Percentiles rank a stretch among this genome's conserved stretches.
Conservation (phyloP, 805 yeast genomes). For the Tetrapisispora arboricola region DNA sequence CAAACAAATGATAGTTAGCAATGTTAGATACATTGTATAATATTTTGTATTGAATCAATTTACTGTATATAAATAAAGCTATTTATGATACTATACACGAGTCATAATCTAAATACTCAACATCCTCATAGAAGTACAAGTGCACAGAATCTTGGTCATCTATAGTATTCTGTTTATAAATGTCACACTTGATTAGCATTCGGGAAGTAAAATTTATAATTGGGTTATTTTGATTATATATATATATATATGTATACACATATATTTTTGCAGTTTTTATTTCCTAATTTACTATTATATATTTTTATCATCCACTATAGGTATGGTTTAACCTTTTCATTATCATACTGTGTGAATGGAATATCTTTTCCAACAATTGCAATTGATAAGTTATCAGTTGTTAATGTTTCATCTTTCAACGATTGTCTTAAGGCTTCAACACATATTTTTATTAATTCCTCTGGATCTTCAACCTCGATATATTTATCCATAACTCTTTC, state of each 20-base stretch:
- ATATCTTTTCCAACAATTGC: slow-evolving; percentile 83
- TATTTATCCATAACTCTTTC: slow-evolving; percentile 76
- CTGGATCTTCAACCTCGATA: slow-evolving; percentile 45
- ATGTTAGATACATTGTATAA: too few relatives aligned
- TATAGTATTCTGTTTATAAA: too few relatives aligned
- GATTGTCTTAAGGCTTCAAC: slow-evolving; percentile 90
- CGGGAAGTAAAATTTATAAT: too few relatives aligned
- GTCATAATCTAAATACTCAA: too few relatives aligned
- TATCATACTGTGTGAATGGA: slow-evolving; percentile 71
- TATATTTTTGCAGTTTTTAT: neutral
- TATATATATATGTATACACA: neutral
- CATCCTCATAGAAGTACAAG: too few relatives aligned
- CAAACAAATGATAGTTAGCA: too few relatives aligned
- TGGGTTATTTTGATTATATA: neutral
- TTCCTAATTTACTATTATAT: neutral
- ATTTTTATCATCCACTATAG: too few relatives aligned
- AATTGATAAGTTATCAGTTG: slow-evolving; percentile 72
- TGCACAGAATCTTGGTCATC: too few relatives aligned
- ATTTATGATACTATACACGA: too few relatives aligned
- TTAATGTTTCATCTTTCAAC: slow-evolving; percentile 87
- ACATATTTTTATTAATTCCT: slow-evolving; percentile 75
- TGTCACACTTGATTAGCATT: too few relatives aligned
- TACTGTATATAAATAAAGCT: too few relatives aligned
- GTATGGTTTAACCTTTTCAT: slow-evolving; percentile 54
- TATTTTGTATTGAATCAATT: too few relatives aligned